Percentiles rank a stretch among this genome's conserved stretches.
These are phyloP conservation scores for Fagopyrum esculentum DNA, from an alignment of 148 eudicot genomes.

Conservation along the genomic window DNA sequence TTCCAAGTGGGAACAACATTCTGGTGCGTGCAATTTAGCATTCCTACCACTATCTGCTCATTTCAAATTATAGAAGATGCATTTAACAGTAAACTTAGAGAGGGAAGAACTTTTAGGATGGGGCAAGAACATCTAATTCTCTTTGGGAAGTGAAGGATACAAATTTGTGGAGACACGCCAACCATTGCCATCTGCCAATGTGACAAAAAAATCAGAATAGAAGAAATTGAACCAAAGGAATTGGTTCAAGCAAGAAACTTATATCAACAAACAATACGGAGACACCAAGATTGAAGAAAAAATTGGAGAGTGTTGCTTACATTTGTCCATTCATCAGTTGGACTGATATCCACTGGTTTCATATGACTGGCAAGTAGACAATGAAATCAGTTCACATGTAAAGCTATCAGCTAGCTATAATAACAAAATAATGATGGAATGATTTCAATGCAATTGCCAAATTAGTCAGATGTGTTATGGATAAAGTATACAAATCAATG, in stretches of 20 bases:
- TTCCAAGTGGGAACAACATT: background rate
- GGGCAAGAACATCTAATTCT: background rate
- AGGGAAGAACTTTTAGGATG: background rate
- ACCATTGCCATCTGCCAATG: constrained; percentile 72
- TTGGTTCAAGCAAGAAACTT: background rate
- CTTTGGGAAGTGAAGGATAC: constrained; percentile 49
- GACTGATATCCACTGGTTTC: constrained; percentile 83
- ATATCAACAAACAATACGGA: background rate
- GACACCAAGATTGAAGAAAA: background rate
- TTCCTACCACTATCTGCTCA: background rate
- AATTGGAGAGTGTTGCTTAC: constrained; percentile 37
- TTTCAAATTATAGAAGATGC: background rate
- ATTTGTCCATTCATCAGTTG: constrained; percentile 87
- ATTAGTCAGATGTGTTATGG: background rate
- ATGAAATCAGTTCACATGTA: constrained; percentile 11
- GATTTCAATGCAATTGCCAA: background rate
- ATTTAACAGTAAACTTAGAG: background rate
- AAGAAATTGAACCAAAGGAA: constrained; percentile 3
- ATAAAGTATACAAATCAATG: background rate
- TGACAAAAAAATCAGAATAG: constrained; percentile 7
- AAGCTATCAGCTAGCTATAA: background rate
- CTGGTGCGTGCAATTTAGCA: background rate
- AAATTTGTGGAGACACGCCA: constrained; percentile 77
- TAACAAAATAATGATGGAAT: background rate
- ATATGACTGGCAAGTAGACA: constrained; percentile 52